phyloP scores from a whole-genome alignment of 352 stramenopile species.

The Aphanomyces cochlioides region DNA sequence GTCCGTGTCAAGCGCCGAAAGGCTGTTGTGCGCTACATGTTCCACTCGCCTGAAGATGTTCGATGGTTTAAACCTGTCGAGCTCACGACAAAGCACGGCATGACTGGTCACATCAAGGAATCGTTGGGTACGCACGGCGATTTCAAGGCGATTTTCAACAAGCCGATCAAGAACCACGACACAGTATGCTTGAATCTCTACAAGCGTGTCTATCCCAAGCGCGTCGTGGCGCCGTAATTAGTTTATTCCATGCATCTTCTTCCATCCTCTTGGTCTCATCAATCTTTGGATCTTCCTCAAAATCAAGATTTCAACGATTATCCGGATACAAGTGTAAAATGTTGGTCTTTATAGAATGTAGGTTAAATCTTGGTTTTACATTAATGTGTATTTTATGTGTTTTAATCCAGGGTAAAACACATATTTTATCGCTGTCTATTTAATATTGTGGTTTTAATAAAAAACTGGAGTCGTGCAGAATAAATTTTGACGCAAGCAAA shows the following conservation, averaged over 20 bases:
- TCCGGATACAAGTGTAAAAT: too few relatives aligned
- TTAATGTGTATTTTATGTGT: too few relatives aligned
- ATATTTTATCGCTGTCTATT: too few relatives aligned
- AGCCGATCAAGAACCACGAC: constrained; percentile 98
- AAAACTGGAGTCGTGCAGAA: too few relatives aligned
- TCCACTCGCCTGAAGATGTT: constrained; percentile 97
- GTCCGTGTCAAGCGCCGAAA: constrained; percentile 98
- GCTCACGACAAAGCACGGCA: constrained; percentile 96
- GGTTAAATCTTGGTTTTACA: too few relatives aligned
- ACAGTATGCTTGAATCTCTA: constrained; percentile 98
- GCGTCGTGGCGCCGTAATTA: constrained; percentile 42
- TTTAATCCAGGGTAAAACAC: too few relatives aligned
- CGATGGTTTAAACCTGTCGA: constrained; percentile 98
- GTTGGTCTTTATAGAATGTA: too few relatives aligned
- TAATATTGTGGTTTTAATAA: too few relatives aligned
- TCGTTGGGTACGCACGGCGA: constrained; percentile 98
- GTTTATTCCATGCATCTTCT: constrained; percentile 5
- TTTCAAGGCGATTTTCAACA: constrained; percentile 99
- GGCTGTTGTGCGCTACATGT: constrained; percentile 99
- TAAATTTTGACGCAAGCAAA: too few relatives aligned
- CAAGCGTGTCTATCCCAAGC: constrained; percentile 99
- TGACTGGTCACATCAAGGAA: constrained; percentile 97
- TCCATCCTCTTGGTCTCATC: not conserved
- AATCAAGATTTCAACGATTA: too few relatives aligned
- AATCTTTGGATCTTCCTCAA: too few relatives aligned